Base-by-base conservation (phyloP, 768 basidiomycete species). In the Phylloporus scabripes region DNA sequence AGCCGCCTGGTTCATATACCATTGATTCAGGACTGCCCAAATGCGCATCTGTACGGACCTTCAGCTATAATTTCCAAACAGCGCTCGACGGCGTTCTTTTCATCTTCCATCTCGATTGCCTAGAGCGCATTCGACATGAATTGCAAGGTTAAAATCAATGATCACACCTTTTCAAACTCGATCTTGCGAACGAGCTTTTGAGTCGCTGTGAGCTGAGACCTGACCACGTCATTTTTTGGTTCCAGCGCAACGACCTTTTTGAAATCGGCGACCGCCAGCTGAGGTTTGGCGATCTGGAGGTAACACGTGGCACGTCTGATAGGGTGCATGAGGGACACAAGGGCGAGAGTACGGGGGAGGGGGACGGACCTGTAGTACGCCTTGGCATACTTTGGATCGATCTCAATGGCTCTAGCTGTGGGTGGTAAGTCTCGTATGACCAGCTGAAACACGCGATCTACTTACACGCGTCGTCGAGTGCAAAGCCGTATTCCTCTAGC, bases 51-150 rank as follows among this genome's bases (percentile, higher is more conserved):
- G 14, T 34, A 26, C 74, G 47, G 37, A 87, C 87, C 86, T 74
- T 92, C 81, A 1, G 74, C 71, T 49, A 95, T 87, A 40, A 94
- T 89, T 60, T 87, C 83, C 15, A 73, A 61, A 64, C 91, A 92
- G 57, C 87, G 76, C 15, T 81, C 75, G 1, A 85, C 82, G 0
- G 92, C 76, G 44, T 76, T 78, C 63, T 91, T 85, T 62, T 93
- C 92, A 48, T 91, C 94, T 64, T 93, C 93, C 49, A 87, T 73
- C 60, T 92, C 89, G 52, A 99, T 99, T 15, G 93, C 93, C 88
- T 90, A 53, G 23, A 58, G 48, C 42, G 38, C 34, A 42, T 48
- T 48, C 29, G 18, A 33, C 17, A 54, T 34, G 34, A 34, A 42
- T 23, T 20, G 17, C 10, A 53, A 37, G 28, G 29, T 26, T 26